These are phyloP conservation scores for Westerdykella ornata DNA, from an alignment of 2,329 filamentous ascomycete genomes.

Conservation along the genomic window DNA sequence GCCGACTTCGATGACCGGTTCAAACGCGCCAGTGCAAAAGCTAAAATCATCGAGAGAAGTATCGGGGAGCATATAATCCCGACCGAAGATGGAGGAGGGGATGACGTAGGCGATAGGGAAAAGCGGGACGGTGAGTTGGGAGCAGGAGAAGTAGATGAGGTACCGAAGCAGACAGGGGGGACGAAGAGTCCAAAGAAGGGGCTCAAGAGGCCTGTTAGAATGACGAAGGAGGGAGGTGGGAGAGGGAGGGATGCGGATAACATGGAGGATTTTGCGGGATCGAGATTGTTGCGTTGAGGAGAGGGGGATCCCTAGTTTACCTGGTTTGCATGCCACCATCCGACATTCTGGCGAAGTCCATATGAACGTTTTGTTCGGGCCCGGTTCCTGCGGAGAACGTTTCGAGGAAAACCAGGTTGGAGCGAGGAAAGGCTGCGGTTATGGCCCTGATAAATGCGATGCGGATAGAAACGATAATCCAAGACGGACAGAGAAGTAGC, in stretches of 20 bases:
- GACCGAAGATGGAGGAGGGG: conserved; percentile 28
- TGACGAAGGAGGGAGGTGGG: conserved; percentile 10
- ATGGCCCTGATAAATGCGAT: too few species aligned
- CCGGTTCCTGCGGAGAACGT: too few species aligned
- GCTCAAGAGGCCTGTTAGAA: not conserved
- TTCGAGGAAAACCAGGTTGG: too few species aligned
- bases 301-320: not conserved
- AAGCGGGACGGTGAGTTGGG: conserved; percentile 1
- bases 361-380: too few species aligned
- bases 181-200: conserved; percentile 4
- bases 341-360: too few species aligned
- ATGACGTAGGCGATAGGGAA: too few species aligned
- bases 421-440: too few species aligned
- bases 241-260: conserved; percentile 20
- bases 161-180: not conserved
- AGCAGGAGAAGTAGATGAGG: conserved; percentile 7
- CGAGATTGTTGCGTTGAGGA: conserved; percentile 18
- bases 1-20: conserved; percentile 85
- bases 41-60: conserved; percentile 75
- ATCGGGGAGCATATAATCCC: conserved; percentile 35
- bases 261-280: conserved; percentile 33
- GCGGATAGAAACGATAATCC: too few species aligned
- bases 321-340: too few species aligned
- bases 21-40: conserved; percentile 75
- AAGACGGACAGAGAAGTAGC: too few species aligned